Conservation (phyloP, 352 stramenopile species). For the Pythium phragmitis region DNA sequence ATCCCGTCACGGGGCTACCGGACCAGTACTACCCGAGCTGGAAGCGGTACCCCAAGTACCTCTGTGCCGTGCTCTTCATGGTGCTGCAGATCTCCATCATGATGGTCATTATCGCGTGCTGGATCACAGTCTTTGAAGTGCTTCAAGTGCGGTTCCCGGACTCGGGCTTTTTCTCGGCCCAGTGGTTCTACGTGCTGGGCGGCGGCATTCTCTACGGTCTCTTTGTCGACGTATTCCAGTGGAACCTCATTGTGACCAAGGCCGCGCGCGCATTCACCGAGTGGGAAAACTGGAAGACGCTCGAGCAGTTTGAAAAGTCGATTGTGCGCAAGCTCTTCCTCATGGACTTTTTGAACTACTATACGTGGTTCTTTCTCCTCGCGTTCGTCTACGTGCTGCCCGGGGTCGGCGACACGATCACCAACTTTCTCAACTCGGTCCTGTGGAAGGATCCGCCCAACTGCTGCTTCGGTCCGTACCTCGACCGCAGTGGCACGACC, state of each 20-base stretch:
- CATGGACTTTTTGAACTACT: constrained; percentile 90
- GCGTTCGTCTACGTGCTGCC: constrained; percentile 87
- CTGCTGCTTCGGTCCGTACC: constrained; percentile 81
- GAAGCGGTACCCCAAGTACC: constrained; percentile 75
- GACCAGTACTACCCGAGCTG: constrained; percentile 73
- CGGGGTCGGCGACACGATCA: constrained; percentile 76
- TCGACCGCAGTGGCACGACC: constrained; percentile 42
- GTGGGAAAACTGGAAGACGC: constrained; percentile 87
- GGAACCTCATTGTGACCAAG: constrained; percentile 75
- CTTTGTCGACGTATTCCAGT: constrained; percentile 84
- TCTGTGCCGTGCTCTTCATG: constrained; percentile 68
- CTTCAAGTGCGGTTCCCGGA: constrained; percentile 72
- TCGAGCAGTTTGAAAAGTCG: constrained; percentile 79
- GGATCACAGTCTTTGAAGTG: constrained; percentile 80
- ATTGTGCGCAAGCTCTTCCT: constrained; percentile 80
- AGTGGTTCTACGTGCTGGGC: constrained; percentile 82
- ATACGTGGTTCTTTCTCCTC: constrained; percentile 86
- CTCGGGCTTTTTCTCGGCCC: constrained; percentile 60
- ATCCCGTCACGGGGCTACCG: constrained; percentile 60
- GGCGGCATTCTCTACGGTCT: constrained; percentile 76
- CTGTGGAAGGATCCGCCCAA: constrained; percentile 78
- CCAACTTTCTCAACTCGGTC: constrained; percentile 72
- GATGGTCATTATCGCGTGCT: constrained; percentile 82
- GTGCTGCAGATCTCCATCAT: constrained; percentile 82
- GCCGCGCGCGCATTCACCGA: constrained; percentile 69